A percentile compares a stretch with the other conserved stretches of the same genome.
These are phyloP conservation scores for Kodamaea laetipori DNA, from an alignment of 805 yeast genomes.

Conservation along the genomic window DNA sequence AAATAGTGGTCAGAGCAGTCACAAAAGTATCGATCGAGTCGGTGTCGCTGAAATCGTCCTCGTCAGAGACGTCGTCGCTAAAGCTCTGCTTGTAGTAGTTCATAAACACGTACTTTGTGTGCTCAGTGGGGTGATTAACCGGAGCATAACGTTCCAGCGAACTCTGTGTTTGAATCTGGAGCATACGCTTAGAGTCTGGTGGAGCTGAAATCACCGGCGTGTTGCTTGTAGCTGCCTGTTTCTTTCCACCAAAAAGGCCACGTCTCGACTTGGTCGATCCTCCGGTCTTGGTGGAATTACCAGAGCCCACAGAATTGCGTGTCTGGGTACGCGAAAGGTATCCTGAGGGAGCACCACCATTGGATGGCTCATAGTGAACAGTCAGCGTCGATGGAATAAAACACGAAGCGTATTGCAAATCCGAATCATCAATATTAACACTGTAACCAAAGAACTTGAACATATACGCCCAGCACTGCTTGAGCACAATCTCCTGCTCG, in stretches of 20 bases:
- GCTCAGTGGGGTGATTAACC: conserved; percentile 24
- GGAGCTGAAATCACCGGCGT: conserved; percentile 16
- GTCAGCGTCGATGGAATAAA: conserved; percentile 34
- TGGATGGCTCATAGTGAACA: conserved; percentile 13
- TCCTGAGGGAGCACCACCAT: conserved; percentile 10
- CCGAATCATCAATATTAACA: conserved; percentile 31
- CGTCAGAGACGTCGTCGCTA: conserved; percentile 20
- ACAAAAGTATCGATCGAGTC: conserved; percentile 35
- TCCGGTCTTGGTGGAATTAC: conserved; percentile 30
- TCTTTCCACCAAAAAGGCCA: conserved; percentile 25
- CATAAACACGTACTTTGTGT: conserved; percentile 22
- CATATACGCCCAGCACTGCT: conserved; percentile 70
- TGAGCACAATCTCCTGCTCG: conserved; percentile 64
- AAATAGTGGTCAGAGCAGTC: conserved; percentile 33
- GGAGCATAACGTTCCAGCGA: conserved; percentile 28
- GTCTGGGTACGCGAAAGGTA: conserved; percentile 26
- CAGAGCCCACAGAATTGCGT: conserved; percentile 26
- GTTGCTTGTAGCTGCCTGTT: conserved; percentile 13
- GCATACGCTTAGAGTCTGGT: conserved; percentile 29
- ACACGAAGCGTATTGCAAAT: conserved; percentile 31
- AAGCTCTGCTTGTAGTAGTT: conserved; percentile 22
- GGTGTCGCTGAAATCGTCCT: conserved; percentile 21
- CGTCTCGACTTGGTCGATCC: conserved; percentile 33
- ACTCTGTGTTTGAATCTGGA: conserved; percentile 29
- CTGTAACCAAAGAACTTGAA: conserved; percentile 60